Evolutionary conservation across 2,329 filamentous ascomycete species (phyloP).

Genomic region (Ciborinia camelliae): DNA sequence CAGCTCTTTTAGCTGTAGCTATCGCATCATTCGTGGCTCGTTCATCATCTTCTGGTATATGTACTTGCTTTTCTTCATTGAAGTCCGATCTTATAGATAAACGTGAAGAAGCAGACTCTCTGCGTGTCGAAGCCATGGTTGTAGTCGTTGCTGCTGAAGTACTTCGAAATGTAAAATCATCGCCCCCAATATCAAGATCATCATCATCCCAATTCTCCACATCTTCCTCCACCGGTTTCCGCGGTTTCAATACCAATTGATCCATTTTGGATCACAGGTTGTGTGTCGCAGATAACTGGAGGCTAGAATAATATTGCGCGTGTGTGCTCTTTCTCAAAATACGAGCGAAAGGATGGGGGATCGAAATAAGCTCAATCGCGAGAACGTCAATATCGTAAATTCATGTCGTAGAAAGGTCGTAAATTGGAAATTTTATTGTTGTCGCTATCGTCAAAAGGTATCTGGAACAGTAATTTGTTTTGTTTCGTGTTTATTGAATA

Average conservation of each 20-base stretch:
- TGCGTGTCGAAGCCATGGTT: slow-evolving; percentile 48
- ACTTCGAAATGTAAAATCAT: slow-evolving; percentile 59
- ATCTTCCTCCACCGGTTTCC: slow-evolving; percentile 46
- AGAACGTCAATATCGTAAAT: slow-evolving; percentile 28
- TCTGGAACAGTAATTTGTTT: neutral
- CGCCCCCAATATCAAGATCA: slow-evolving; percentile 67
- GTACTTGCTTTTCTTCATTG: slow-evolving; percentile 77
- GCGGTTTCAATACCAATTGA: slow-evolving; percentile 36
- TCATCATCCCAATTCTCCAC: slow-evolving; percentile 81
- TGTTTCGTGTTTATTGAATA: neutral
- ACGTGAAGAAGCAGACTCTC: slow-evolving; percentile 66
- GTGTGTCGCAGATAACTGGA: neutral
- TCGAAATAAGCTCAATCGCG: slow-evolving; percentile 27
- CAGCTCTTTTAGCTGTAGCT: slow-evolving; percentile 78
- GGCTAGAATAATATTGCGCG: neutral
- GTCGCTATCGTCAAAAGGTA: neutral
- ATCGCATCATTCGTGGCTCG: slow-evolving; percentile 81
- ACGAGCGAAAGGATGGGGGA: slow-evolving; percentile 22
- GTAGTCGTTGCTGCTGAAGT: slow-evolving; percentile 42
- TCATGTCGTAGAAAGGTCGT: slow-evolving; percentile 24
- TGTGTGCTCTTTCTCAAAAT: neutral
- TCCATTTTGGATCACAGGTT: slow-evolving; percentile 28
- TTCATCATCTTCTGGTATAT: slow-evolving; percentile 81
- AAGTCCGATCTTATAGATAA: slow-evolving; percentile 21
- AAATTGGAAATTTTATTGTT: neutral